These are phyloP conservation scores for Pascua sp. DNA, from an alignment of 1,284 basidiomycete genomes.

Conservation along the genomic window DNA sequence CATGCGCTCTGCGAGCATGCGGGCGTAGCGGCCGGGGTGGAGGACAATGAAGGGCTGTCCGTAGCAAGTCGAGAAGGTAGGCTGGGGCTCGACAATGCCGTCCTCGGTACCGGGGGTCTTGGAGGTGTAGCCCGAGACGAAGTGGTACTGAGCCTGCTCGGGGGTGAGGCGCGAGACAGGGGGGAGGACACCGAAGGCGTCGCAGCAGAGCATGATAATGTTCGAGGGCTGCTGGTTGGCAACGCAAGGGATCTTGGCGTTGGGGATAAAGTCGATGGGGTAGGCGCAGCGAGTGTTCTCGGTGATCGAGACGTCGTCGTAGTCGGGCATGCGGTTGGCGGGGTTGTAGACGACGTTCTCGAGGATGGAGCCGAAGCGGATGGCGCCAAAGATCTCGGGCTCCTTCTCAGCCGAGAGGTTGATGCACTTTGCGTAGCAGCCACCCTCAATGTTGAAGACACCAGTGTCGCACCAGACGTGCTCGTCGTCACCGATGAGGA, in stretches of 20 bases:
- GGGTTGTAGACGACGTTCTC: conserved; percentile 99
- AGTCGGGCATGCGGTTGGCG: conserved; percentile 79
- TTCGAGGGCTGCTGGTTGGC: conserved; percentile 76
- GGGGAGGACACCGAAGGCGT: conserved; percentile 96
- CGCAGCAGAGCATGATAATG: conserved; percentile 98
- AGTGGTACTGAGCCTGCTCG: conserved; percentile 96
- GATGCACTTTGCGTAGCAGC: conserved; percentile 98
- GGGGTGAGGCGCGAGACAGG: conserved; percentile 90
- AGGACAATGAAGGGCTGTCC: conserved; percentile 98
- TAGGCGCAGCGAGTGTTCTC: conserved; percentile 99
- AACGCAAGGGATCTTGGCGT: conserved; percentile 87
- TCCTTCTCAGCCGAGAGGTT: conserved; percentile 93
- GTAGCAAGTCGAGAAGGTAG: conserved; percentile 99
- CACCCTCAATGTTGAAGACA: conserved; percentile 99
- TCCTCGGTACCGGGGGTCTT: conserved; percentile 90
- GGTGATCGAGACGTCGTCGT: conserved; percentile 93
- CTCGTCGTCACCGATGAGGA: conserved; percentile 94
- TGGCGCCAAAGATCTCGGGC: conserved; percentile 95
- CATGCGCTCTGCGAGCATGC: conserved; percentile 97
- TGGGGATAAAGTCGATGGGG: conserved; percentile 94
- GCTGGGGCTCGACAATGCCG: conserved; percentile 94
- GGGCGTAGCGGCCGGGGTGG: conserved; percentile 89
- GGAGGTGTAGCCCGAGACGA: conserved; percentile 93
- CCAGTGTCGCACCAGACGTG: conserved; percentile 97
- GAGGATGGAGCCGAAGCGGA: conserved; percentile 92